A percentile compares a stretch with the other conserved stretches of the same genome.
Evolutionary conservation across 345 rosid genomes (phyloP).

Genomic region (Populus alba): DNA sequence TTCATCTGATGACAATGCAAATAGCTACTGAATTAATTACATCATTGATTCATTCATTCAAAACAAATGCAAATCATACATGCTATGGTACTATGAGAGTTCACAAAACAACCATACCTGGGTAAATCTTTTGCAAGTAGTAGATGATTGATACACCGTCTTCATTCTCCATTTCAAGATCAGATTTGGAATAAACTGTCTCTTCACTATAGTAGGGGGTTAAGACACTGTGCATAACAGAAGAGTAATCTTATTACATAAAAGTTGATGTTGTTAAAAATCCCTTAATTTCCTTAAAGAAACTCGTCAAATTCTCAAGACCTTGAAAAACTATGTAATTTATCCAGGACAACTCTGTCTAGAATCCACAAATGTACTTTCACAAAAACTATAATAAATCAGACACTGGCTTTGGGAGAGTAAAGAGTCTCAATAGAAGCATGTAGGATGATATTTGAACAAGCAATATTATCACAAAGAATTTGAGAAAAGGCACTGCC

Average conservation of each 20-base stretch:
- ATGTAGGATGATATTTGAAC: too few relatives aligned
- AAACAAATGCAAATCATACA: slow-evolving; percentile 9
- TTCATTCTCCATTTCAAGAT: slow-evolving; percentile 94
- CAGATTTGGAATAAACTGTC: slow-evolving; percentile 83
- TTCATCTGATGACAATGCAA: slow-evolving; percentile 56
- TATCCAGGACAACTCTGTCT: neutral
- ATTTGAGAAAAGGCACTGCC: too few relatives aligned
- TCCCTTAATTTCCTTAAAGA: neutral
- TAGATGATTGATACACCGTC: slow-evolving; percentile 91
- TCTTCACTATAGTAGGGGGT: slow-evolving; percentile 99
- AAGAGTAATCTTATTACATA: slow-evolving; percentile 5
- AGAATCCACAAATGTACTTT: neutral
- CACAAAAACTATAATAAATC: neutral
- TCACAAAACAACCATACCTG: slow-evolving; percentile 47
- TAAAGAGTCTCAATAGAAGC: neutral
- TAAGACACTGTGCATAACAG: slow-evolving; percentile 63
- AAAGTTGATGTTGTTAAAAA: neutral
- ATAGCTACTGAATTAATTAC: neutral
- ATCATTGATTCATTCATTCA: neutral
- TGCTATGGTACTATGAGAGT: neutral
- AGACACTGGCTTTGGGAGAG: neutral
- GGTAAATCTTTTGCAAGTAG: slow-evolving; percentile 94
- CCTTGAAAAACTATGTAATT: neutral
- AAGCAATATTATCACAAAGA: too few relatives aligned
- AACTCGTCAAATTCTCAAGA: neutral